Evolutionary conservation across 768 basidiomycete genomes (phyloP).

Genomic region (Mycena indigotica): DNA sequence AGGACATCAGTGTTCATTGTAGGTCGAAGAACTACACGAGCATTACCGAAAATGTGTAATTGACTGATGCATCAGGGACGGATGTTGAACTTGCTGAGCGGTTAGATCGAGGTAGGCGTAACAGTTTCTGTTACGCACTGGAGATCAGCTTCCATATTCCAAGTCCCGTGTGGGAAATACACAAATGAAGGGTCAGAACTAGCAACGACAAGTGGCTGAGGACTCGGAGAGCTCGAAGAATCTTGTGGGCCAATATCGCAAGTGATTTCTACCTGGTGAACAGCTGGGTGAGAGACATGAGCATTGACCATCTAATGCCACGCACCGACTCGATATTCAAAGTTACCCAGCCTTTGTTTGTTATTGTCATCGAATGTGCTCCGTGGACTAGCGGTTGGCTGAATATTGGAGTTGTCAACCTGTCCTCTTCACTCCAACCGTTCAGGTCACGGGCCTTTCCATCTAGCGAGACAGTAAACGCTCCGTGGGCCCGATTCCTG

Average conservation of each 20-base stretch:
- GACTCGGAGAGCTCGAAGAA: not conserved
- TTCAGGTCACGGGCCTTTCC: not conserved
- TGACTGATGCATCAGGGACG: constrained; percentile 6
- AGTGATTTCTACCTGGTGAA: constrained; percentile 6
- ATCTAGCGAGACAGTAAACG: constrained; percentile 10
- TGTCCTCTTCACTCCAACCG: not conserved
- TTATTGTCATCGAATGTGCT: constrained; percentile 3
- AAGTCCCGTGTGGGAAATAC: constrained; percentile 7
- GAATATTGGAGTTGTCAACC: constrained; percentile 5
- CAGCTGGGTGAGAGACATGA: not conserved
- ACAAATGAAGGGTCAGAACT: constrained; percentile 7
- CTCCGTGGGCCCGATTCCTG: constrained; percentile 3
- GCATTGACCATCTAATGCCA: not conserved
- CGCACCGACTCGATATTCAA: constrained; percentile 21
- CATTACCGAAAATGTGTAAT: constrained; percentile 21
- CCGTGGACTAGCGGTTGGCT: not conserved
- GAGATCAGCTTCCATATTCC: constrained; percentile 2
- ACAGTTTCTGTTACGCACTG: constrained; percentile 14
- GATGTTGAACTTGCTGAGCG: constrained; percentile 10
- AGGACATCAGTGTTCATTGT: not conserved
- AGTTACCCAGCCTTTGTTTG: constrained; percentile 2
- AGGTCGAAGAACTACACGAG: no score
- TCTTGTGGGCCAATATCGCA: constrained; percentile 1
- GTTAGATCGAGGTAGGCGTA: not conserved
- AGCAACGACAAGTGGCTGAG: not conserved